A percentile compares a stretch with the other conserved stretches of the same genome.
Evolutionary conservation across 805 yeast genomes (phyloP).

Genomic region (Pichia exigua): DNA sequence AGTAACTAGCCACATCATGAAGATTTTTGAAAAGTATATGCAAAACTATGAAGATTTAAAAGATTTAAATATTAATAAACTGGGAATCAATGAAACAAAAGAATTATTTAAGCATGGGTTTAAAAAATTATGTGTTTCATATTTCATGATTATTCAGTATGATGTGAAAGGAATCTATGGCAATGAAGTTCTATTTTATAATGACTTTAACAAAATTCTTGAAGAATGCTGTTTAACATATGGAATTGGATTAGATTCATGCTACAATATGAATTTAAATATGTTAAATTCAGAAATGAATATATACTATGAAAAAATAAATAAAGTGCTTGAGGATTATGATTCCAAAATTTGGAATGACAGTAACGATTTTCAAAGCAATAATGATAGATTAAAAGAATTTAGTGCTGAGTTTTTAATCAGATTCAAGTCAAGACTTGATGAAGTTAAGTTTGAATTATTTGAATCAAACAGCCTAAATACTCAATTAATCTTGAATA

Average conservation of each 20-base stretch:
- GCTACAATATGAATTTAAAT: slow-evolving; percentile 18
- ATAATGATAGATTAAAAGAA: slow-evolving; percentile 6
- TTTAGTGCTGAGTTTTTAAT: slow-evolving; percentile 10
- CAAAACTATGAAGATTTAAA: slow-evolving; percentile 14
- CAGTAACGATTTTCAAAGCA: slow-evolving; percentile 6
- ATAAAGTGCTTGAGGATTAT: slow-evolving; percentile 13
- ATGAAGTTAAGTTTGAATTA: neutral
- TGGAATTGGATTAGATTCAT: slow-evolving; percentile 15
- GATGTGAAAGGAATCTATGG: slow-evolving; percentile 16
- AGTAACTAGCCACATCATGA: slow-evolving; percentile 11
- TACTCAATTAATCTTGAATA: slow-evolving; percentile 15
- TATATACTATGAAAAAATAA: slow-evolving; percentile 6
- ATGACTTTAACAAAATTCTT: slow-evolving; percentile 24
- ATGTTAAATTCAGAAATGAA: slow-evolving; percentile 11
- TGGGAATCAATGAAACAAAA: slow-evolving; percentile 17
- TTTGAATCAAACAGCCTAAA: slow-evolving; percentile 13
- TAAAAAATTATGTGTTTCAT: slow-evolving; percentile 21
- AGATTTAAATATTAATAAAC: slow-evolving; percentile 4
- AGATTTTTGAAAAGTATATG: slow-evolving; percentile 16
- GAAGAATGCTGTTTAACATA: slow-evolving; percentile 16
- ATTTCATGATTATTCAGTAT: slow-evolving; percentile 22
- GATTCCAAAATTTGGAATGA: slow-evolving; percentile 13
- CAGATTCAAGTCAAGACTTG: slow-evolving; percentile 6
- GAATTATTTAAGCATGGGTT: slow-evolving; percentile 19
- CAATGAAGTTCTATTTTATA: slow-evolving; percentile 23